phyloP scores from a whole-genome alignment of 257 asterid genomes.

The Cruciata laevipes region DNA sequence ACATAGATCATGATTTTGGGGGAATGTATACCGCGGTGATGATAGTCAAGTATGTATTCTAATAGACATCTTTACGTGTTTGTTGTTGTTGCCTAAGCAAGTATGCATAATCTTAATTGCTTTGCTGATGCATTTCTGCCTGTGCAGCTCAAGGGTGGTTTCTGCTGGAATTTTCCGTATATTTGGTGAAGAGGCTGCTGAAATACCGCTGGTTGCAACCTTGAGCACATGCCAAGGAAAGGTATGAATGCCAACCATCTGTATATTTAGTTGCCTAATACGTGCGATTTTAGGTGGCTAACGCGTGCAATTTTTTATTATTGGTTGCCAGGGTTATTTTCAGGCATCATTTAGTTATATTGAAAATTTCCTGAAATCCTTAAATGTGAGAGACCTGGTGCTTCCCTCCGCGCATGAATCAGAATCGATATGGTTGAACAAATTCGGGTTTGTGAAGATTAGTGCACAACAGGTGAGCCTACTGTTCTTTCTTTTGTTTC shows the following conservation, averaged over 20 bases:
- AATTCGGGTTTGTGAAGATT: conserved; percentile 36
- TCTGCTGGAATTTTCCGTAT: conserved; percentile 74
- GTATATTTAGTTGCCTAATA: background rate
- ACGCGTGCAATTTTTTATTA: background rate
- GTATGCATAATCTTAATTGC: background rate
- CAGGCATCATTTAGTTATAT: conserved; percentile 48
- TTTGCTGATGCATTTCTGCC: conserved; percentile 11
- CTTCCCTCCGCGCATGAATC: conserved; percentile 64
- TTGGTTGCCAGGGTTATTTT: conserved; percentile 61
- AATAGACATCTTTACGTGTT: background rate
- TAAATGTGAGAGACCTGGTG: conserved; percentile 37
- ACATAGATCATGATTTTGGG: conserved; percentile 65
- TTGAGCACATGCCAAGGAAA: conserved; percentile 48
- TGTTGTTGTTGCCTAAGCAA: background rate
- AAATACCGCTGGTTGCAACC: conserved; percentile 89
- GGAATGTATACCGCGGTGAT: conserved; percentile 75
- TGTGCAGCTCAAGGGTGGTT: conserved; percentile 56
- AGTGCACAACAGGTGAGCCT: conserved; percentile 30
- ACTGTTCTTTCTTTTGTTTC: background rate
- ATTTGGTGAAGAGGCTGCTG: conserved; percentile 76
- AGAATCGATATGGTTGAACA: conserved; percentile 40
- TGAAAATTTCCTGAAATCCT: conserved; percentile 29
- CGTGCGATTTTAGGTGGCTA: background rate
- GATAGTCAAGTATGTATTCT: conserved; percentile 55
- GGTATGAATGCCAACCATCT: conserved; percentile 25